Conservation (phyloP, 176 grass and related monocot genomes). For the Dendrocalamus sinicus region DNA sequence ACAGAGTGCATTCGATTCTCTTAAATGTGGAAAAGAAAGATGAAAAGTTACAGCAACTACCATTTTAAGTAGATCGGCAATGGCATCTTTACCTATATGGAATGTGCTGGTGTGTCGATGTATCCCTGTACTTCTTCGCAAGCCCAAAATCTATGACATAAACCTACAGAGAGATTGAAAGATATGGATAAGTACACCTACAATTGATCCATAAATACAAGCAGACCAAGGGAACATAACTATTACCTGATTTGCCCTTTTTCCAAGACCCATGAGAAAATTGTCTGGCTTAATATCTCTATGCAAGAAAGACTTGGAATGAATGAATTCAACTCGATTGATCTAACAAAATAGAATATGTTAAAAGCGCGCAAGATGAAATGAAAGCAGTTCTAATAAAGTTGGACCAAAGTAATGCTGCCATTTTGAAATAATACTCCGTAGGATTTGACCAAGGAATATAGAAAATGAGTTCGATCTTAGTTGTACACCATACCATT, state of each 20-base stretch:
- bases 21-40: neutral
- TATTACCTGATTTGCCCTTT: slow-evolving; percentile 83
- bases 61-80: neutral
- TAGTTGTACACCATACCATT: slow-evolving; percentile 58
- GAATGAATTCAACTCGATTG: slow-evolving; percentile 80
- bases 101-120: slow-evolving; percentile 81
- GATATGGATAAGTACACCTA: neutral
- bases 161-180: slow-evolving; percentile 52
- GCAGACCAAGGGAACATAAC: slow-evolving; percentile 10
- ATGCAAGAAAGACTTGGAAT: slow-evolving; percentile 89
- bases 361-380: neutral
- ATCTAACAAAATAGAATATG: slow-evolving; percentile 53
- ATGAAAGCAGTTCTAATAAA: neutral
- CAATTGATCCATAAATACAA: neutral
- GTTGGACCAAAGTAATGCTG: neutral
- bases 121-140: slow-evolving; percentile 89
- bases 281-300: slow-evolving; percentile 95
- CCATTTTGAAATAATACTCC: neutral
- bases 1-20: neutral
- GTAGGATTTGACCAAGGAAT: neutral
- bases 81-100: slow-evolving; percentile 67
- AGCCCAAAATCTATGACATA: slow-evolving; percentile 95
- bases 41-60: neutral
- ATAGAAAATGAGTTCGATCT: neutral
- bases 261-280: slow-evolving; percentile 90